Base-by-base conservation (phyloP, 306 rosid species). In the Prunus mume region DNA sequence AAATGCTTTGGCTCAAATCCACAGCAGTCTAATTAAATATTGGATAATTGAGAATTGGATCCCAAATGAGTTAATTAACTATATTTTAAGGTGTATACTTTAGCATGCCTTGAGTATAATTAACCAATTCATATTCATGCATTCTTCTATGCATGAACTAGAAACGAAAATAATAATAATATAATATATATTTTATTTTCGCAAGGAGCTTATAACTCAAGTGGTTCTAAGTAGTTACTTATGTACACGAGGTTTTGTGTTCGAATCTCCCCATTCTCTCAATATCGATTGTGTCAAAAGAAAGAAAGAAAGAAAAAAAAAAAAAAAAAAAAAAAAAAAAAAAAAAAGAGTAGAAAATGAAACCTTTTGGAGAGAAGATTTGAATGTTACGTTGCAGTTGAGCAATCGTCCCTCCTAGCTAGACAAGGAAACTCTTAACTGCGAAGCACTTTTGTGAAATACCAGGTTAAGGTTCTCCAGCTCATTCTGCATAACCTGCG, bases 401-500 rank as follows among this genome's bases (percentile, higher is more conserved):
- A 30, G 32, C 63, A 19, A 70, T 3, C 46, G 61, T 56, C 62
- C 9, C 27, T 38, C 62, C 62, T 4, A 0, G 38, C 38, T 34
- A 56, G 18, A 60, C 30, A 60, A 60, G 65, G 20, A 60, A 60
- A 60, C 34, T 32, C 2, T 60, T 12, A 3, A 12, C 30, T 28
- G 18, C 25, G 28, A 28, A 25, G 13, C 0, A 71, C 82, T 73
- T 68, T 63, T 81, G 74, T 78, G 34, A 15, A 45, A 68, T 74
- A 83, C 71, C 68, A 76, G 80, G 85, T 84, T 65, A 1, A 9
- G 68, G 43, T 63, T 84, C 83, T 46, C 80, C 66, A 82, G 81
- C 89, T 79, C 83, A 79, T 75, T 80, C 20, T 76, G 72, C 85
- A 28, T 50, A 13, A 69, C 45, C 97, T 15, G 84, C 87, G 82